Base-by-base conservation (phyloP, 108 stramenopile species). In the Skeletonema marinoi region DNA sequence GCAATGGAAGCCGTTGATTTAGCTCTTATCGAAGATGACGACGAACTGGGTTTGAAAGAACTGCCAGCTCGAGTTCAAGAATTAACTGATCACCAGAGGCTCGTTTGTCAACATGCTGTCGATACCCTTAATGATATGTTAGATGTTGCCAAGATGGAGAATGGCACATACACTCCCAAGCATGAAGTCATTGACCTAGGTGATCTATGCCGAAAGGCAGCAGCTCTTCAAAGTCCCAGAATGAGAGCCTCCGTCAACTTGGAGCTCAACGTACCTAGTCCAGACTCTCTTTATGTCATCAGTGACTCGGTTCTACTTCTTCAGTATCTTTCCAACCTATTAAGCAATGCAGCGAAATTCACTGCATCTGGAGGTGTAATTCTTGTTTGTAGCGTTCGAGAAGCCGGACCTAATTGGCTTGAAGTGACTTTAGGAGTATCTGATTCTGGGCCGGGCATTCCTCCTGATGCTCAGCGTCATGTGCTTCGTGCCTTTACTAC, bases 111-210 rank as follows among this genome's bases (percentile, higher is more conserved):
- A 35, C 81, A 81, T 70, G 80, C 80, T 36, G 80, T 81, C 21
- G 74, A 81, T 58, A 81, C 80, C 44, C 70, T 81, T 4, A 82
- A 82, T 56, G 81, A 82, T 60, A 82, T 82, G 81, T 71, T 82
- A 42, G 81, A 82, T 73, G 81, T 75, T n/a, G 81, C 81, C 13
- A 82, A 82, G 36, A 77, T 82, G 75, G 81, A 82, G 36, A 75
- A 74, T 51, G 73, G 78, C 39, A 82, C 75, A 3, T 82, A 77
- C 62, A 77, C 70, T 35, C 81, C 81, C 8, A 82, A 82, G 42
- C 68, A 77, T n/a, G 81, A 82, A 30, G 81, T 82, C 8, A 75
- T 82, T 38, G 81, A 82, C 30, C 60, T 82, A 11, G 75, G 81
- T 29, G 75, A 71, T 38, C 68, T 82, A n/a, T 82, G 81, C 36